Percentiles rank a stretch among this genome's conserved stretches.
phyloP scores from a whole-genome alignment of 139 green algal genomes.

The Axilococcus clingmanii region DNA sequence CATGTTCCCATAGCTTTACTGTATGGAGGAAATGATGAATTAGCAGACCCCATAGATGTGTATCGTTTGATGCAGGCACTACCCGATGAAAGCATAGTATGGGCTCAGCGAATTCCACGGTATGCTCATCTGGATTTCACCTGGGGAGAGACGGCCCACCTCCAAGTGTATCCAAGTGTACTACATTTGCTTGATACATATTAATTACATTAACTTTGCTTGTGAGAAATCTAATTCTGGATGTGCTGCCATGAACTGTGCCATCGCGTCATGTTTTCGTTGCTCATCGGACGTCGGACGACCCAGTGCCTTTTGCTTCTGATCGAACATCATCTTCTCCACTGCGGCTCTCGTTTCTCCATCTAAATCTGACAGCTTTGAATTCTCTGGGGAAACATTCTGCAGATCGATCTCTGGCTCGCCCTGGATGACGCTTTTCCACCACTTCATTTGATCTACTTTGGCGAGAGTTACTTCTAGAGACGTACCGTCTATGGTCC shows the following conservation, averaged over 20 bases:
- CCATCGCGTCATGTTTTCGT: slow-evolving; percentile 83
- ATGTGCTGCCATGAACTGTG: slow-evolving; percentile 93
- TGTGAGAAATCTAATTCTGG: slow-evolving; percentile 95
- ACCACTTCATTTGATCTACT: slow-evolving; percentile 88
- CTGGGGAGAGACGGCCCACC: slow-evolving; percentile 26
- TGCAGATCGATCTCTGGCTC: slow-evolving; percentile 82
- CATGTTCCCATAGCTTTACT: slow-evolving; percentile 38
- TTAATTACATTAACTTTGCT: slow-evolving; percentile 74
- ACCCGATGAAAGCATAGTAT: neutral
- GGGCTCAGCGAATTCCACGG: slow-evolving; percentile 22
- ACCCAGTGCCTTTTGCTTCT: slow-evolving; percentile 91
- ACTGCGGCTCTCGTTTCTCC: slow-evolving; percentile 83
- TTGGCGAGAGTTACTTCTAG: slow-evolving; percentile 84
- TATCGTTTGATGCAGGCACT: slow-evolving; percentile 25
- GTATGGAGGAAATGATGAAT: slow-evolving; percentile 33
- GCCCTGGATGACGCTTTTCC: slow-evolving; percentile 66
- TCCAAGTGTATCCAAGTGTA: slow-evolving; percentile 27
- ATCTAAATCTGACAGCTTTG: slow-evolving; percentile 90
- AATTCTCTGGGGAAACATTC: slow-evolving; percentile 91
- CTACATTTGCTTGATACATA: slow-evolving; percentile 25
- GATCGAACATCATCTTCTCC: slow-evolving; percentile 95
- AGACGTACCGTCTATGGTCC: slow-evolving; percentile 55
- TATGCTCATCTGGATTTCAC: slow-evolving; percentile 58
- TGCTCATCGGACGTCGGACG: slow-evolving; percentile 89
- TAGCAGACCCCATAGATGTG: slow-evolving; percentile 39